These are phyloP conservation scores for Moniliophthora roreri DNA, from an alignment of 1,284 basidiomycete genomes.

Conservation along the genomic window DNA sequence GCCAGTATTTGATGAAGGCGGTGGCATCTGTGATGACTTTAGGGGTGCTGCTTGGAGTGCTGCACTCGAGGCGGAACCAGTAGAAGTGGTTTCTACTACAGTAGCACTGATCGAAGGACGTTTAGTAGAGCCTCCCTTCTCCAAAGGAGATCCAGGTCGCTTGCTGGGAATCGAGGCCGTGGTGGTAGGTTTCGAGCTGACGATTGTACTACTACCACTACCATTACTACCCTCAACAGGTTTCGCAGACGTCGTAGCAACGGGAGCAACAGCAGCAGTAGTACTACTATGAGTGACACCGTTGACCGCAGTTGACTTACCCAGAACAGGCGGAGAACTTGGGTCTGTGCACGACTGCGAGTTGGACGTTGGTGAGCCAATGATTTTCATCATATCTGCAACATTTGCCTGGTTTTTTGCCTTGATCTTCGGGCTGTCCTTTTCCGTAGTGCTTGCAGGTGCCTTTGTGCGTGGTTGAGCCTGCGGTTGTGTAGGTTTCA, in stretches of 20 bases:
- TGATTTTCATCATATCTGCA: no score
- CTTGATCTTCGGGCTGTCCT: no score
- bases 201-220: background rate
- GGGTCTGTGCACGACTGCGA: no score
- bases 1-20: background rate
- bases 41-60: no score
- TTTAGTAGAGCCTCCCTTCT: background rate
- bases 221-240: background rate
- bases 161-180: slow-evolving; percentile 1
- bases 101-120: background rate
- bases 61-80: no score
- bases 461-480: no score
- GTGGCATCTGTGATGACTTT: background rate
- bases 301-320: no score
- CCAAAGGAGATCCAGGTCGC: slow-evolving; percentile 10
- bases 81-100: background rate
- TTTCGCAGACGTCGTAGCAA: background rate
- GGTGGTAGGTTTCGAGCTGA: background rate
- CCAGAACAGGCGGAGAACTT: no score
- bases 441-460: no score
- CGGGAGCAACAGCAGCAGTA: background rate
- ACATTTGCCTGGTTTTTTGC: no score
- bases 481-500: no score
- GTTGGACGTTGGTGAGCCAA: no score
- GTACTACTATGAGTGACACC: background rate